These are phyloP conservation scores for Elongisporangium anandrum DNA, from an alignment of 352 stramenopile species.

Conservation along the genomic window DNA sequence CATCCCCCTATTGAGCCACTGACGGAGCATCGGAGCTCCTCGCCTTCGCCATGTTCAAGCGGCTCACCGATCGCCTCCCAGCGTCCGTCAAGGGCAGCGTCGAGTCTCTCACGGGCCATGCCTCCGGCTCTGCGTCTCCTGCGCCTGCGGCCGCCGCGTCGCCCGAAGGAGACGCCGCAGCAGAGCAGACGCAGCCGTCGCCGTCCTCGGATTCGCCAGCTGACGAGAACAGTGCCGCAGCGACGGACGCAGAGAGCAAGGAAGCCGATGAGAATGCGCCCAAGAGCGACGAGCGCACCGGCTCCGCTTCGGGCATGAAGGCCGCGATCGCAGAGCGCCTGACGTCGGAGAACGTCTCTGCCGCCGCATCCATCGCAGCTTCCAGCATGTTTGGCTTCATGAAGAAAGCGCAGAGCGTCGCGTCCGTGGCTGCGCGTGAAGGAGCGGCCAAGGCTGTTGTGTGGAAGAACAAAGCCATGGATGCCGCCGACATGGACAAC, in stretches of 20 bases:
- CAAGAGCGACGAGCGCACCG: constrained; percentile 33
- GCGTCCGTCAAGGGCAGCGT: constrained; percentile 51
- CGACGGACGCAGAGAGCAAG: constrained; percentile 9
- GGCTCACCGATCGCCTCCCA: constrained; percentile 71
- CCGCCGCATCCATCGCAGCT: constrained; percentile 53
- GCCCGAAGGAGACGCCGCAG: constrained; percentile 2
- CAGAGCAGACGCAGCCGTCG: neutral
- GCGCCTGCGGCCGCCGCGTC: constrained; percentile 14
- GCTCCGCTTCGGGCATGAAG: constrained; percentile 34
- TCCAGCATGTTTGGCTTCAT: constrained; percentile 81
- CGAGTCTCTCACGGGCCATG: constrained; percentile 45
- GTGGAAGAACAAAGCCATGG: constrained; percentile 70
- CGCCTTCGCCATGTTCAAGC: constrained; percentile 59
- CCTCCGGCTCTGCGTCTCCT: neutral
- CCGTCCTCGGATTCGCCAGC: neutral
- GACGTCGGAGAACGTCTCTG: constrained; percentile 65
- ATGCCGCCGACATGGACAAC: constrained; percentile 84
- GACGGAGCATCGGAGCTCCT: neutral
- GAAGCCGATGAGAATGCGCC: constrained; percentile 5
- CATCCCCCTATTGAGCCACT: neutral
- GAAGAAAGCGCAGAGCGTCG: constrained; percentile 79
- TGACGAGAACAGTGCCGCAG: constrained; percentile 9
- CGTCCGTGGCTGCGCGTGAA: constrained; percentile 64
- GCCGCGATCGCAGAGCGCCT: constrained; percentile 55
- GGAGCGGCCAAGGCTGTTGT: constrained; percentile 66